Conservation (phyloP, 495 filamentous ascomycete species). For the Haplographium delicatum region DNA sequence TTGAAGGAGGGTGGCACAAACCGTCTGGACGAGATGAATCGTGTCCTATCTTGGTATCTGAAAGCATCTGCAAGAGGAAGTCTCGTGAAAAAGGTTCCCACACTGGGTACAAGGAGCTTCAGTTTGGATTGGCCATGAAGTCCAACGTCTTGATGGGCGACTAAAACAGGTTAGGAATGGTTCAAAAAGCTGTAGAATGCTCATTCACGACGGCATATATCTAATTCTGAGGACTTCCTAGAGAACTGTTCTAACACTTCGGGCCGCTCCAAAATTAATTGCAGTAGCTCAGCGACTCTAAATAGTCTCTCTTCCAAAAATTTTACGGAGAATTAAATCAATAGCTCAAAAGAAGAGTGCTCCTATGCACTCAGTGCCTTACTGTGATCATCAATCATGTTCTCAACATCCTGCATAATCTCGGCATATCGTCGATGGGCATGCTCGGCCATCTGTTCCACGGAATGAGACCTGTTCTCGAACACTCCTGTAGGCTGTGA, state of each 20-base stretch:
- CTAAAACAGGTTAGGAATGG: too few relatives aligned
- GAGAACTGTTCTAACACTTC: too few relatives aligned
- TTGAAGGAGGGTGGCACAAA: slow-evolving; percentile 98
- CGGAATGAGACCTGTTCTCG: slow-evolving; percentile 52
- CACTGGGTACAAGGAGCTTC: slow-evolving; percentile 82
- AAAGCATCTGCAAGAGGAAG: slow-evolving; percentile 85
- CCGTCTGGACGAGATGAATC: slow-evolving; percentile 83
- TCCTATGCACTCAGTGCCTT: too few relatives aligned
- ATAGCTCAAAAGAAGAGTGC: too few relatives aligned
- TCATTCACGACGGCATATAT: too few relatives aligned
- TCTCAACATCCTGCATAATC: slow-evolving; percentile 91
- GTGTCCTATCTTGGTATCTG: slow-evolving; percentile 75
- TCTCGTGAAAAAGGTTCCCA: slow-evolving; percentile 88
- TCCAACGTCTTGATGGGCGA: slow-evolving; percentile 60
- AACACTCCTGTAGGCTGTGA: slow-evolving; percentile 87
- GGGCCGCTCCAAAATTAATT: too few relatives aligned
- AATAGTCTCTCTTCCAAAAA: too few relatives aligned
- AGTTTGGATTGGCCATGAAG: slow-evolving; percentile 75
- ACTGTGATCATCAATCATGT: slow-evolving; percentile 91
- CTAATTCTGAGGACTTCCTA: too few relatives aligned
- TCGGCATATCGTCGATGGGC: slow-evolving; percentile 84
- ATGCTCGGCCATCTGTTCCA: slow-evolving; percentile 56
- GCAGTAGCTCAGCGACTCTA: too few relatives aligned
- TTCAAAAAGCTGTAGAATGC: too few relatives aligned
- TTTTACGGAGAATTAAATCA: too few relatives aligned